A percentile compares a stretch with the other conserved stretches of the same genome.
phyloP scores from a whole-genome alignment of 371 early-diverging fungal species.

The Choanephora cucurbitarum region DNA sequence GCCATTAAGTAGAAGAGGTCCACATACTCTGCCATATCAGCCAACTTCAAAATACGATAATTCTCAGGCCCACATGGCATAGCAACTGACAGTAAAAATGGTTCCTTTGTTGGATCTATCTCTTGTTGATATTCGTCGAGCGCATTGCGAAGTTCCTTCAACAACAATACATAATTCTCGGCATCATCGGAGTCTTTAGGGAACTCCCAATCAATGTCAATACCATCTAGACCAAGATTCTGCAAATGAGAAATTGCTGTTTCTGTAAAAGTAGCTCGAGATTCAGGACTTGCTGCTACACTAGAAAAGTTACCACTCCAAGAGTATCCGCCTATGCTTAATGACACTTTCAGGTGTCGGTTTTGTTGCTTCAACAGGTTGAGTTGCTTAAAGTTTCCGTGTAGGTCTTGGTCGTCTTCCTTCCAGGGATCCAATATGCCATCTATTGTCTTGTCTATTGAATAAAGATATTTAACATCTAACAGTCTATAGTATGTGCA shows the following conservation, averaged over 20 bases:
- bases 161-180: slow-evolving; percentile 73
- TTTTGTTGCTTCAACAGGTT: slow-evolving; percentile 70
- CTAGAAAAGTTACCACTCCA: slow-evolving; percentile 79
- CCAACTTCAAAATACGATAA: slow-evolving; percentile 60
- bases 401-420: slow-evolving; percentile 51
- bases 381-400: slow-evolving; percentile 80
- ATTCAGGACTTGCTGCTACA: slow-evolving; percentile 52
- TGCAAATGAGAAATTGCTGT: slow-evolving; percentile 57
- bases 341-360: slow-evolving; percentile 66
- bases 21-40: slow-evolving; percentile 63
- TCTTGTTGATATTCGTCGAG: slow-evolving; percentile 53
- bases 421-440: slow-evolving; percentile 56
- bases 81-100: slow-evolving; percentile 64
- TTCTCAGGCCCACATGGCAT: slow-evolving; percentile 68
- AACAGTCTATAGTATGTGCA: too few relatives aligned
- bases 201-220: slow-evolving; percentile 89
- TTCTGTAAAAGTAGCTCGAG: slow-evolving; percentile 59
- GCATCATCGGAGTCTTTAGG: slow-evolving; percentile 75
- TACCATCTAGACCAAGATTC: slow-evolving; percentile 57
- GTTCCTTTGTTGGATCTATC: slow-evolving; percentile 32
- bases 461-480: background rate
- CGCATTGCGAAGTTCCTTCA: slow-evolving; percentile 67
- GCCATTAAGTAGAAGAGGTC: slow-evolving; percentile 82
- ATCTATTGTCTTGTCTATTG: slow-evolving; percentile 34
- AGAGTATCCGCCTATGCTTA: slow-evolving; percentile 90